phyloP scores from a whole-genome alignment of 108 stramenopile genomes.

The Cylindrotheca closterium region DNA sequence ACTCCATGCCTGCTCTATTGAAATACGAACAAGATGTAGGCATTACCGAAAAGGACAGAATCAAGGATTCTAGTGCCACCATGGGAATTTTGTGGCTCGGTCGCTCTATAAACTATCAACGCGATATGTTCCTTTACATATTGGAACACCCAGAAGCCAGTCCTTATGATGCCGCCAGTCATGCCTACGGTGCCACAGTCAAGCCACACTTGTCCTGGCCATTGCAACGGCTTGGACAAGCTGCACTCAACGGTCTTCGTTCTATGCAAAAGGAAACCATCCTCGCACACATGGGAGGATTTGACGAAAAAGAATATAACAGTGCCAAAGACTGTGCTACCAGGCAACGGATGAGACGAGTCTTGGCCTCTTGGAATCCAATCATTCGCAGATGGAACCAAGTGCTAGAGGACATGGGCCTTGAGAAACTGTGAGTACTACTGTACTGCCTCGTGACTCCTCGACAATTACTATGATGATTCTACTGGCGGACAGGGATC shows the following conservation, averaged over 20 bases:
- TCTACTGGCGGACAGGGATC: too few relatives aligned
- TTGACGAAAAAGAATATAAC: slow-evolving; percentile 26
- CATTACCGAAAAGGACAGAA: slow-evolving; percentile 25
- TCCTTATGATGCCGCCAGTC: slow-evolving; percentile 35
- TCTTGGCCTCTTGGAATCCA: slow-evolving; percentile 38
- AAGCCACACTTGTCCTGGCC: slow-evolving; percentile 43
- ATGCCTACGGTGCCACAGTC: slow-evolving; percentile 32
- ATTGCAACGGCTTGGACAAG: slow-evolving; percentile 39
- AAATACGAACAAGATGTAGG: slow-evolving; percentile 35
- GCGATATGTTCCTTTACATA: slow-evolving; percentile 40
- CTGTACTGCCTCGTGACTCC: too few relatives aligned
- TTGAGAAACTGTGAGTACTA: slow-evolving; percentile 44
- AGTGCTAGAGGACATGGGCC: slow-evolving; percentile 32
- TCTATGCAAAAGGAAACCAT: slow-evolving; percentile 24
- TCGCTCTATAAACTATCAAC: slow-evolving; percentile 53
- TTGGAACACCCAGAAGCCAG: slow-evolving; percentile 10
- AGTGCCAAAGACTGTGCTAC: slow-evolving; percentile 25
- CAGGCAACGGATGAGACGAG: slow-evolving; percentile 20
- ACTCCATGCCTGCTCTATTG: slow-evolving; percentile 35
- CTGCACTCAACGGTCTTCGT: slow-evolving; percentile 21
- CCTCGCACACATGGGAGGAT: slow-evolving; percentile 42
- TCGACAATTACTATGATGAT: too few relatives aligned
- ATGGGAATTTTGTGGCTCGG: slow-evolving; percentile 68
- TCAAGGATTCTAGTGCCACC: slow-evolving; percentile 57
- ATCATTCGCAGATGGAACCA: slow-evolving; percentile 39